Base-by-base conservation (phyloP, 331 rosid genomes). In the Telfairia occidentalis region DNA sequence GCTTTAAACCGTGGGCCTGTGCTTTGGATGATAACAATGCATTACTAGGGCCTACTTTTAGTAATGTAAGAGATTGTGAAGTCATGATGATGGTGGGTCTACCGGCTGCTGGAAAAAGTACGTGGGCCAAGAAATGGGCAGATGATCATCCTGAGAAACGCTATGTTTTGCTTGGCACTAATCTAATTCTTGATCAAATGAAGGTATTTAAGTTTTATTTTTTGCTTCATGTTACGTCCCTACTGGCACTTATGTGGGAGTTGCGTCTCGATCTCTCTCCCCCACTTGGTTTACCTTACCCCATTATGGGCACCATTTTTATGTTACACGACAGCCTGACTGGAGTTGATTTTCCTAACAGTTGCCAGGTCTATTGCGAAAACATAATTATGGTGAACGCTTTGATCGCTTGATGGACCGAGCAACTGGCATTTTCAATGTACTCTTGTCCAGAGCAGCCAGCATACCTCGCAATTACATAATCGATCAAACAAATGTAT, bases 101-200 rank as follows among this genome's bases (percentile, higher is more conserved):
- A 40, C 90, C 90, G 30, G 90, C 87, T 6, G 85, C 87, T 0
- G 91, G 92, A 4, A 89, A 89, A 76, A 89, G 83, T 78, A 87
- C 90, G 2, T 87, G 91, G 92, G 91, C 90, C 5, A 85, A 82
- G 71, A 85, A 79, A 64, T 85, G 88, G 88, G 74, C 50, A 42
- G 82, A 73, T 55, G 82, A 83, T 63, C 88, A 85, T 49, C 87
- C 83, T 5, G 86, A 85, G 54, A 87, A 85, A 80, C 89, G 83
- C 34, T 85, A 81, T 80, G 78, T 85, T 75, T 52, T 85, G 83
- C 94, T 89, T 9, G 87, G 88, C 29, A 86, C 87, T n/a, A 85
- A 89, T 57, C 73, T 60, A 23, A 60, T 83, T 82, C 78, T 86
- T 58, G 88, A 86, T 66, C 90, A 77, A 81, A 89, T 85, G 94